phyloP scores from a whole-genome alignment of 106 monocot genomes.

The Apostasia shenzhenica region DNA sequence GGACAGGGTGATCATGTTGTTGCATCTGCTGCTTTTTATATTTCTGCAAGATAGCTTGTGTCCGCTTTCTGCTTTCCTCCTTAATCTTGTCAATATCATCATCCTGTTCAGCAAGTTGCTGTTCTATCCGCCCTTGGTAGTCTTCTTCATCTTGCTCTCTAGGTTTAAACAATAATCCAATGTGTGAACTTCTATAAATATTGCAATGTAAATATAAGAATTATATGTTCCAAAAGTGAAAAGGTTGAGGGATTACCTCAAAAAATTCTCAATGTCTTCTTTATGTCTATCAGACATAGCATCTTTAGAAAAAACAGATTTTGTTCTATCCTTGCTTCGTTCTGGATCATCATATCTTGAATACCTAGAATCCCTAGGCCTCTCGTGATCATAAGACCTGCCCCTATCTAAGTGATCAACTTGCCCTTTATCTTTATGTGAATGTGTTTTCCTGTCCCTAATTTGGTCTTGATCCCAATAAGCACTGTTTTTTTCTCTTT shows the following conservation, averaged over 20 bases:
- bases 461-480: constrained; percentile 21
- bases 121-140: constrained; percentile 70
- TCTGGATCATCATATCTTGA: constrained; percentile 37
- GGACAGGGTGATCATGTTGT: constrained; percentile 19
- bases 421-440: constrained; percentile 18
- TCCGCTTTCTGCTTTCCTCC: constrained; percentile 84
- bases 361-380: constrained; percentile 31
- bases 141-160: constrained; percentile 83
- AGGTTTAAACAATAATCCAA: constrained; percentile 11
- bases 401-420: constrained; percentile 20
- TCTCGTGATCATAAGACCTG: constrained; percentile 21
- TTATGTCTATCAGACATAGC: constrained; percentile 14
- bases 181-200: not conserved
- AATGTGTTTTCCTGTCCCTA: constrained; percentile 18
- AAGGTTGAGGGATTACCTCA: constrained; percentile 24
- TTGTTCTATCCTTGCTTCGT: constrained; percentile 22
- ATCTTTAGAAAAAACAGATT: constrained; percentile 20
- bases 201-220: not conserved
- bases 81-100: constrained; percentile 90
- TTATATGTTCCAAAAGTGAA: not conserved
- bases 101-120: constrained; percentile 67
- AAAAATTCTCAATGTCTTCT: constrained; percentile 29
- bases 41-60: constrained; percentile 77
- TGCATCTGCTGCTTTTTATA: constrained; percentile 55
- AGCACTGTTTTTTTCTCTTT: constrained; percentile 26